Evolutionary conservation across 2,329 filamentous ascomycete genomes (phyloP).

Genomic region (Claviceps africana): DNA sequence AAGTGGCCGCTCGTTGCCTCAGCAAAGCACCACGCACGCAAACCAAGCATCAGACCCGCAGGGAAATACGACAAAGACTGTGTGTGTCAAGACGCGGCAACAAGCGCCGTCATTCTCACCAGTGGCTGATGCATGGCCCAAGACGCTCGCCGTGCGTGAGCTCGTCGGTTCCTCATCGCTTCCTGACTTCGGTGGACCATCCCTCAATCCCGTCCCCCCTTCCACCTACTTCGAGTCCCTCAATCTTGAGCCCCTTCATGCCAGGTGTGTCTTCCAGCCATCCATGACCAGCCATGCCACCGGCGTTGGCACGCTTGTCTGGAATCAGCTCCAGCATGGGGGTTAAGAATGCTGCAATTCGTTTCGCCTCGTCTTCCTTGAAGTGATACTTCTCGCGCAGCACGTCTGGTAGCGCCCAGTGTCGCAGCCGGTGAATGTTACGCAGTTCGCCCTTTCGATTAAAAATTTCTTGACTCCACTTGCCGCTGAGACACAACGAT

Average conservation of each 20-base stretch:
- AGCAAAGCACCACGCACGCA: not conserved
- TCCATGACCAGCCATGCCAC: slow-evolving; percentile 76
- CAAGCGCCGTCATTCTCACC: not conserved
- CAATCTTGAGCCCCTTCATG: slow-evolving; percentile 69
- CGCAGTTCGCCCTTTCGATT: slow-evolving; percentile 93
- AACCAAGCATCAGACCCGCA: not conserved
- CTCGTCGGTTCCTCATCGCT: slow-evolving; percentile 38
- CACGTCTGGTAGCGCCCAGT: slow-evolving; percentile 91
- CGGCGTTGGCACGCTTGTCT: slow-evolving; percentile 82
- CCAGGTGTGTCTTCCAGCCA: slow-evolving; percentile 79
- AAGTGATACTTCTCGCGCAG: slow-evolving; percentile 96
- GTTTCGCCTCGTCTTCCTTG: slow-evolving; percentile 62
- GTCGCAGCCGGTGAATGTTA: slow-evolving; percentile 89
- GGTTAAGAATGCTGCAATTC: slow-evolving; percentile 65
- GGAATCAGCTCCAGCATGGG: slow-evolving; percentile 88
- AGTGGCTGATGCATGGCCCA: not conserved
- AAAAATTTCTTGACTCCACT: slow-evolving; percentile 98
- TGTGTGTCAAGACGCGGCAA: not conserved
- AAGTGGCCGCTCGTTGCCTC: not conserved
- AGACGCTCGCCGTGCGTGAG: slow-evolving; percentile 2
- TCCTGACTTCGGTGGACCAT: slow-evolving; percentile 81
- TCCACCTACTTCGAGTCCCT: slow-evolving; percentile 61
- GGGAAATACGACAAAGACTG: not conserved
- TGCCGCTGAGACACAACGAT: slow-evolving; percentile 77
- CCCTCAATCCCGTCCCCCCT: slow-evolving; percentile 87